These are phyloP conservation scores for Suillus spraguei DNA, from an alignment of 768 basidiomycete genomes.

Conservation along the genomic window DNA sequence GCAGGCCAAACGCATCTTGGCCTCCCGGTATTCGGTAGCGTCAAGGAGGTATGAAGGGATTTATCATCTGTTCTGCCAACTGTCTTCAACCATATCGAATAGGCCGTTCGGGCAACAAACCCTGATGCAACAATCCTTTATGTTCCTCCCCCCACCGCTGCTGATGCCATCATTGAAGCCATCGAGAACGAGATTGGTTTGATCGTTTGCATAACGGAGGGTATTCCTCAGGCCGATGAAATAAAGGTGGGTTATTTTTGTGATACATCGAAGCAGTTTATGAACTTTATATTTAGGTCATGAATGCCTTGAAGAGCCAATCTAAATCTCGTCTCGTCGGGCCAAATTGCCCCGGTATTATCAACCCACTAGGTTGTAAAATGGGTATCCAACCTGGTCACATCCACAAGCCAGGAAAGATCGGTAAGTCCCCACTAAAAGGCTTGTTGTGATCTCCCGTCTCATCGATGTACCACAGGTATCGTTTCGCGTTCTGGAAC, in stretches of 20 bases:
- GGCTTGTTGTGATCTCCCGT: neutral
- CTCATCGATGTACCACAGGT: conserved; percentile 44
- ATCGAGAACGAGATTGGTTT: conserved; percentile 97
- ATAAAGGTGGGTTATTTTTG: conserved; percentile 60
- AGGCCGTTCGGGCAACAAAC: conserved; percentile 85
- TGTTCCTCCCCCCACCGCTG: conserved; percentile 95
- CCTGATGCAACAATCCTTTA: conserved; percentile 97
- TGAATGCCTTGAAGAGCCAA: conserved; percentile 92
- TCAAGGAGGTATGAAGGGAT: conserved; percentile 68
- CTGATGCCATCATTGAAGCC: conserved; percentile 97
- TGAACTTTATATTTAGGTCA: conserved; percentile 54
- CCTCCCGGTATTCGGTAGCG: conserved; percentile 90
- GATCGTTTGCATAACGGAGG: conserved; percentile 98
- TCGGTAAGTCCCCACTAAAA: conserved; percentile 57
- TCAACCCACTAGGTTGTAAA: conserved; percentile 97
- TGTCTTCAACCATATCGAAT: conserved; percentile 13
- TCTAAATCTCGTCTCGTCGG: conserved; percentile 95
- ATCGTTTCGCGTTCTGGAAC: conserved; percentile 96
- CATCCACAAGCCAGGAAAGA: conserved; percentile 95
- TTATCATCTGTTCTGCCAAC: conserved; percentile 1
- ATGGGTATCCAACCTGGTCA: conserved; percentile 99
- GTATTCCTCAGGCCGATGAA: conserved; percentile 97
- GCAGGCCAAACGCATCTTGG: conserved; percentile 95
- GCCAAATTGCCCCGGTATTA: conserved; percentile 98
- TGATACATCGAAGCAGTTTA: neutral